Base-by-base conservation (phyloP, 768 basidiomycete genomes). In the Termitomyces sp. region DNA sequence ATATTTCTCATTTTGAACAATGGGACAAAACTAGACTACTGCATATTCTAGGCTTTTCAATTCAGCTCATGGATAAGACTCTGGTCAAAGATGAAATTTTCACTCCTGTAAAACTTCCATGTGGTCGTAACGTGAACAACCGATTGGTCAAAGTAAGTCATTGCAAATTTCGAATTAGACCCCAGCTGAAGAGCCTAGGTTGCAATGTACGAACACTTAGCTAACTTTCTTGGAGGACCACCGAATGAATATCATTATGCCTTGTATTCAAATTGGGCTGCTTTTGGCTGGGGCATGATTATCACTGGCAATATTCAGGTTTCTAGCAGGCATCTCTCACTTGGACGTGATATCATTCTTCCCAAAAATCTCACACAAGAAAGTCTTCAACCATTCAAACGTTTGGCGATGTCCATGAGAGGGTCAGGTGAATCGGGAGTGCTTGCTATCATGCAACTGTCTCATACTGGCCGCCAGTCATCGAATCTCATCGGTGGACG, bases 161-260 rank as follows among this genome's bases (percentile, higher is more conserved):
- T 35, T 41, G 23, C 9, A 9, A 10, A 12, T 31, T 33, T 13
- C 16, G 16, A 42, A 22, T 29, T 40, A 35, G 22, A 22, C 31
- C 11, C 11, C 10, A 6, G 41, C 16, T 29, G 12, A 33, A 36
- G 16, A 22, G 13, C n/a, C 4, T 61, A 98, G 93, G 91, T 83
- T n/a, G 86, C 95, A 0, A 77, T 95, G 80, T 95, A 94, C 60
- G 95, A 98, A 67, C 87, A 92, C 62, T 74, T 96, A 10, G 80
- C 86, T 0, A 59, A 67, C 3, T 73, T 86, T 29, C 71, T 72
- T 10, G 89, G 91, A 20, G 91, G 91, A 0, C 78, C 81, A 10
- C 94, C 94, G 0, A 91, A 89, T 58, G 61, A 71, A 13, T 67
- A 74, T 41, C 89, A 94, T 66, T 64, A 77, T 33, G 63, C 70